Conservation (phyloP, 2,329 filamentous ascomycete genomes). For the Pseudogymnoascus sp. region DNA sequence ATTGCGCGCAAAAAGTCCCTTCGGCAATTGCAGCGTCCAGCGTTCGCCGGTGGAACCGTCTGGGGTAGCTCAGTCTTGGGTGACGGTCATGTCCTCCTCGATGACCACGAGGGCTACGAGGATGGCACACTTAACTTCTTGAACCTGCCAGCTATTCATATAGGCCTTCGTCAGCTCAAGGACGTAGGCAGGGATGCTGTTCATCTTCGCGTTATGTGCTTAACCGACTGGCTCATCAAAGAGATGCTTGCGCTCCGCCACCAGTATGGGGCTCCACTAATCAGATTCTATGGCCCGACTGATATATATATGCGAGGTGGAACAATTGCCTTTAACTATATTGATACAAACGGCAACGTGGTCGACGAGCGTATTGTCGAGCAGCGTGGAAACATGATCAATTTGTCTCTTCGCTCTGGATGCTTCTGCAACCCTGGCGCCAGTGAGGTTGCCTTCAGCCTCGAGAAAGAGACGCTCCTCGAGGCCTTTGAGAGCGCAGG, state of each 20-base stretch:
- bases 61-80: conserved; percentile 27
- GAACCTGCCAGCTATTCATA: conserved; percentile 31
- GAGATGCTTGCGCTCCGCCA: conserved; percentile 28
- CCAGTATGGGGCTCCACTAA: conserved; percentile 29
- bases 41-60: conserved; percentile 35
- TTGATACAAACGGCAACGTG: conserved; percentile 27
- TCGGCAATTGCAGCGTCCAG: conserved; percentile 28
- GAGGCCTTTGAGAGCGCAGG: conserved; percentile 3
- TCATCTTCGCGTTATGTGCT: conserved; percentile 28
- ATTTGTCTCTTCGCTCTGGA: conserved; percentile 31
- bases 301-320: conserved; percentile 27
- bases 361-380: conserved; percentile 34
- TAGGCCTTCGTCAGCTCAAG: conserved; percentile 32
- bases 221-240: conserved; percentile 32
- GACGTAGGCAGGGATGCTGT: conserved; percentile 25
- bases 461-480: conserved; percentile 19
- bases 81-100: conserved; percentile 27
- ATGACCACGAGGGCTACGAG: conserved; percentile 30
- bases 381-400: conserved; percentile 28
- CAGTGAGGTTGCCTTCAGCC: conserved; percentile 29
- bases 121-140: conserved; percentile 36
- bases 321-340: conserved; percentile 34
- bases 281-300: conserved; percentile 30
- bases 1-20: conserved; percentile 30
- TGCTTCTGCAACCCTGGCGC: conserved; percentile 38